Base-by-base conservation (phyloP, 2,329 filamentous ascomycete species). In the Sordariomycetes sp. region DNA sequence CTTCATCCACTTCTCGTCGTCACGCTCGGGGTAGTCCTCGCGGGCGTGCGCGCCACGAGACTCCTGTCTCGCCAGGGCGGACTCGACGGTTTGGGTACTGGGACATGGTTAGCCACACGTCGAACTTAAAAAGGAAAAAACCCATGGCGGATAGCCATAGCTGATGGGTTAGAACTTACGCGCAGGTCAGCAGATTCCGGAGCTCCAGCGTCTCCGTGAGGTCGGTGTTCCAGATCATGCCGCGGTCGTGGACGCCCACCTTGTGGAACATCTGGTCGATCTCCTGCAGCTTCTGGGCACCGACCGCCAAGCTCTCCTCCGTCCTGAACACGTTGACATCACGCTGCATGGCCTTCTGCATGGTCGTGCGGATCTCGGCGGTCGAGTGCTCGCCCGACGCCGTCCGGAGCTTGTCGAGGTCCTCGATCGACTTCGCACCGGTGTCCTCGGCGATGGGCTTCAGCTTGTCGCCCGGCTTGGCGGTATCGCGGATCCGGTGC, bases 161-260 rank as follows among this genome's bases (percentile, higher is more conserved):
- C 46, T 4, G 22, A 37, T 12, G 46, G n/a, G 55, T 10, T n/a
- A 55, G 18, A 20, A 88, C 87, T 78, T 86, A 90, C 84, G 92
- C 93, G 85, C 94, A 97, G 69, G 94, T 97, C 71, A 99, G 79
- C 69, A 99, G 76, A 75, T 99, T 99, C 70, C 92, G 84, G 69
- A 97, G 80, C 77, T 99, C 94, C 59, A 99, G 85, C 8, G 93
- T 96, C 82, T 97, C 93, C 62, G 96, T 90, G 46, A 97, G 84
- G 70, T 97, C 93, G 25, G 89, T 91, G 85, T 97, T 97, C 93
- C 93, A 97, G 79, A 97, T 97, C 93, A 97, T 97, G 82, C 90
- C 95, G 74, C 94, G 89, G 75, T 97, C 93, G 84, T 96, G 96
- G 78, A 90, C 97, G 69, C 90, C 90, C 66, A 97, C 87, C 69